phyloP scores from a whole-genome alignment of 768 basidiomycete genomes.

The Sistotremastrum suecicum region DNA sequence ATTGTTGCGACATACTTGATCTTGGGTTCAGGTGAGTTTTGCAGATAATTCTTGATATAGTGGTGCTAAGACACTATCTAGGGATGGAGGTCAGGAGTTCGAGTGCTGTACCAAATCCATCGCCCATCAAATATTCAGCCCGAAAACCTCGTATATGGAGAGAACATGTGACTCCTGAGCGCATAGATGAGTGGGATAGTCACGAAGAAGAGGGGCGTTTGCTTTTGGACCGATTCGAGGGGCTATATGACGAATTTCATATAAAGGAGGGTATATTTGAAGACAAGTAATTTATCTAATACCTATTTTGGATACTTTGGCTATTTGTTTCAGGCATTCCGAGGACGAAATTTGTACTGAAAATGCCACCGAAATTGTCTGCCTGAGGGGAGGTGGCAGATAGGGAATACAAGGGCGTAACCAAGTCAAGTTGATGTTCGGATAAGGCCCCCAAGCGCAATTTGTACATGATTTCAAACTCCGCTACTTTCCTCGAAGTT shows the following conservation, averaged over 20 bases:
- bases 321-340: no score
- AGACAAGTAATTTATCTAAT: no score
- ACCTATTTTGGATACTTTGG: no score
- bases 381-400: no score
- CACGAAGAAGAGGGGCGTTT: constrained; percentile 30
- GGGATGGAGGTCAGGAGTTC: constrained; percentile 8
- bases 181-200: constrained; percentile 37
- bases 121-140: constrained; percentile 35
- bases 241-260: constrained; percentile 28
- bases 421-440: no score
- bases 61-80: neutral
- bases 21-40: constrained; percentile 42
- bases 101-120: constrained; percentile 6
- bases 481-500: no score
- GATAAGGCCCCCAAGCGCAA: no score
- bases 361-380: no score
- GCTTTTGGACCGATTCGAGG: constrained; percentile 42
- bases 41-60: constrained; percentile 15
- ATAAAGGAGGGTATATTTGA: neutral
- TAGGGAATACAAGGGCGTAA: no score
- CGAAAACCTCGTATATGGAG: constrained; percentile 46
- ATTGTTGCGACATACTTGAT: constrained; percentile 51
- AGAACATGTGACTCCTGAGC: constrained; percentile 32
- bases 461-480: no score
- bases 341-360: no score